Evolutionary conservation across 768 basidiomycete species (phyloP).

Genomic region (Pilatotrama ljubarskyi): DNA sequence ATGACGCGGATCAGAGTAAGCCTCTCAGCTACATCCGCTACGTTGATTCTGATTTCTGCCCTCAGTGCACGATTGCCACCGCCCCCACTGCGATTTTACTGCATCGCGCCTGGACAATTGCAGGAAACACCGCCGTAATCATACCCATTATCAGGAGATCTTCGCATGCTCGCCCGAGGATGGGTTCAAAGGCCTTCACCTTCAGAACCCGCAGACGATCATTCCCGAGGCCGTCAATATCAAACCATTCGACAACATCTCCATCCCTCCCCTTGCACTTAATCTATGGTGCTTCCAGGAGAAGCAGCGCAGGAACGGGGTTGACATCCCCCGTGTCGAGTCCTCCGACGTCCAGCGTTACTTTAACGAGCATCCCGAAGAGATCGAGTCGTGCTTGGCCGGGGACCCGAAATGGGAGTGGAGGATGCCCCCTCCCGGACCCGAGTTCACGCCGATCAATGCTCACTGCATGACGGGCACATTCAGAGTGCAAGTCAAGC

Average conservation of each 20-base stretch:
- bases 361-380: slow-evolving; percentile 11
- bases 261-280: slow-evolving; percentile 1
- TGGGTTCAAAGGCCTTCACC: slow-evolving; percentile 20
- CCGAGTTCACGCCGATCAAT: slow-evolving; percentile 6
- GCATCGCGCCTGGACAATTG: slow-evolving; percentile 81
- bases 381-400: slow-evolving; percentile 4
- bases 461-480: slow-evolving; percentile 1
- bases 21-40: slow-evolving; percentile 11
- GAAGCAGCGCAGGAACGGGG: background rate
- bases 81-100: slow-evolving; percentile 63
- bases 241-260: slow-evolving; percentile 8
- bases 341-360: slow-evolving; percentile 3
- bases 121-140: slow-evolving; percentile 70
- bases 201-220: slow-evolving; percentile 3
- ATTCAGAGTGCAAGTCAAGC: slow-evolving; percentile 2
- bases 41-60: background rate
- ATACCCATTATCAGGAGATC: slow-evolving; percentile 33
- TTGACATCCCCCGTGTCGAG: background rate
- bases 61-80: slow-evolving; percentile 51
- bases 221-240: background rate
- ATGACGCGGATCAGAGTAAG: slow-evolving; percentile 69
- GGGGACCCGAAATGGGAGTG: slow-evolving; percentile 6
- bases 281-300: slow-evolving; percentile 8
- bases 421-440: slow-evolving; percentile 2
- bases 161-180: slow-evolving; percentile 19